These are phyloP conservation scores for Pythium chondricola DNA, from an alignment of 352 stramenopile species.

Conservation along the genomic window DNA sequence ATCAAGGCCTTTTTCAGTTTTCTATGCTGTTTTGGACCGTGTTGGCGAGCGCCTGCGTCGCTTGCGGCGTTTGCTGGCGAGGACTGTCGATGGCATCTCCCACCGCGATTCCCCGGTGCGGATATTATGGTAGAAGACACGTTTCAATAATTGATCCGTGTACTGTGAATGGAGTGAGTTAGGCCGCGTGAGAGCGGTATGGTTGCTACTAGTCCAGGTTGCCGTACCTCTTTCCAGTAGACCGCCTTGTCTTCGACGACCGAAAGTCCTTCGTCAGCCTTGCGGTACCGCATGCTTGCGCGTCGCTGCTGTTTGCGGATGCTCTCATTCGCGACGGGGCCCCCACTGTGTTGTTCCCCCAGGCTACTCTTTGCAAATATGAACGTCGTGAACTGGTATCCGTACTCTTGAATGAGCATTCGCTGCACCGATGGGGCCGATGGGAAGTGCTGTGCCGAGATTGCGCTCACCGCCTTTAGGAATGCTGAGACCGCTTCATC, in stretches of 20 bases:
- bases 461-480: too few relatives aligned
- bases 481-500: too few relatives aligned
- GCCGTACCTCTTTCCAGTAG: slow-evolving; percentile 77
- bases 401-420: slow-evolving; percentile 29
- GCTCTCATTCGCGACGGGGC: neutral
- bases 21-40: neutral
- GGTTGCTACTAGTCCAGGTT: too few relatives aligned
- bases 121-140: slow-evolving; percentile 64
- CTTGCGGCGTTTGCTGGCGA: slow-evolving; percentile 15
- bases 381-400: slow-evolving; percentile 45
- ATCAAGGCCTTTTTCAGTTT: neutral
- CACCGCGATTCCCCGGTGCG: slow-evolving; percentile 60
- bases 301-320: slow-evolving; percentile 27
- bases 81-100: slow-evolving; percentile 37
- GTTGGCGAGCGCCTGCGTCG: slow-evolving; percentile 15
- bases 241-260: slow-evolving; percentile 40
- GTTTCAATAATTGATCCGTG: slow-evolving; percentile 30
- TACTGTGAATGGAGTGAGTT: slow-evolving; percentile 30
- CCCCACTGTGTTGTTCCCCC: slow-evolving; percentile 1
- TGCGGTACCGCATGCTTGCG: slow-evolving; percentile 28
- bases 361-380: slow-evolving; percentile 45
- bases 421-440: too few relatives aligned
- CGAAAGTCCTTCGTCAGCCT: slow-evolving; percentile 22
- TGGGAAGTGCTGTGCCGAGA: too few relatives aligned
- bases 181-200: too few relatives aligned